phyloP scores from a whole-genome alignment of 768 basidiomycete species.

The Pleurotus ostreatus region DNA sequence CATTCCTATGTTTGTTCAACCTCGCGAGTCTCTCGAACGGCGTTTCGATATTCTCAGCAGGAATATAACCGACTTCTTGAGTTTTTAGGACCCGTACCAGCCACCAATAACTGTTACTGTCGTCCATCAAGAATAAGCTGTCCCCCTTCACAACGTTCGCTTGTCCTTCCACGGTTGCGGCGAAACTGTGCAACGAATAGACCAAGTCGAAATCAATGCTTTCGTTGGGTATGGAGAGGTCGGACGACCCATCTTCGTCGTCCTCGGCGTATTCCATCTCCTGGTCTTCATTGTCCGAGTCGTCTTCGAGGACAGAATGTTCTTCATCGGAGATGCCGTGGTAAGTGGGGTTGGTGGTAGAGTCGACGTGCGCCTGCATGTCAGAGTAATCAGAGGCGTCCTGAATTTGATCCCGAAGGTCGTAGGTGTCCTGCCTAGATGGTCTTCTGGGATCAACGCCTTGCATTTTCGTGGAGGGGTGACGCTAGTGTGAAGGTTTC shows the following conservation, averaged over 20 bases:
- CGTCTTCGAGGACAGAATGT: conserved; percentile 83
- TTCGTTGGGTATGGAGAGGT: conserved; percentile 84
- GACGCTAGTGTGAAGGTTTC: background rate
- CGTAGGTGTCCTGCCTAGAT: conserved; percentile 58
- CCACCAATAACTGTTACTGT: conserved; percentile 99
- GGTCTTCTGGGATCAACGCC: conserved; percentile 26
- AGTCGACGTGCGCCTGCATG: conserved; percentile 39
- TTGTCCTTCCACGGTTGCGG: conserved; percentile 97
- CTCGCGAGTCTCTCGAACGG: conserved; percentile 94
- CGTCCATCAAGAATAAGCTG: conserved; percentile 93
- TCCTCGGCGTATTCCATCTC: conserved; percentile 71
- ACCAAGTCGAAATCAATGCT: conserved; percentile 92
- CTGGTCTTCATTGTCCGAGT: conserved; percentile 70
- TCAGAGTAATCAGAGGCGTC: conserved; percentile 32
- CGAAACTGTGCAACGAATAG: conserved; percentile 92
- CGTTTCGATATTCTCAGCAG: conserved; percentile 98
- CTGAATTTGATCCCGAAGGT: conserved; percentile 65
- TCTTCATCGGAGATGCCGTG: conserved; percentile 58
- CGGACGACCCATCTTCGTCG: conserved; percentile 76
- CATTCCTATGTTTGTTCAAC: conserved; percentile 95
- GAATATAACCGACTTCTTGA: conserved; percentile 98
- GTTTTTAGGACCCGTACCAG: conserved; percentile 97
- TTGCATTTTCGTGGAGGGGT: conserved; percentile 10
- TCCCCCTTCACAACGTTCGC: conserved; percentile 99
- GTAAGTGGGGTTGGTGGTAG: conserved; percentile 24